Evolutionary conservation across 2,329 filamentous ascomycete genomes (phyloP).

Genomic region (Fusarium mundagurra): DNA sequence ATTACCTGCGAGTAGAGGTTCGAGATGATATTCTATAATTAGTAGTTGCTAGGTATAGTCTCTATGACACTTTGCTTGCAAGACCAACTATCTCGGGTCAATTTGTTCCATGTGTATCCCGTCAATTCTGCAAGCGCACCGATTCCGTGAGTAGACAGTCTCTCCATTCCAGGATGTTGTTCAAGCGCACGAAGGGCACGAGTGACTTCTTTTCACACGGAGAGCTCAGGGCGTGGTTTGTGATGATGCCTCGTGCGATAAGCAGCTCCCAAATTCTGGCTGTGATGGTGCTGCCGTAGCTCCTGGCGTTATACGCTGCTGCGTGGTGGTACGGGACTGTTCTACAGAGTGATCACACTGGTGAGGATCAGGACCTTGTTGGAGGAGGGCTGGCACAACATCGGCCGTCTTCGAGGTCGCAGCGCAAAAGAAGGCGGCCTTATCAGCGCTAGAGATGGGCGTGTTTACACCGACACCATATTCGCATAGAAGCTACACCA

Average conservation of each 20-base stretch:
- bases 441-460: fast-evolving
- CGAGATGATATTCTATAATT: fast-evolving
- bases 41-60: neutral
- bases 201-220: fast-evolving
- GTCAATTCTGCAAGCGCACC: fast-evolving
- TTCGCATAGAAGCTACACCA: no score
- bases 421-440: fast-evolving
- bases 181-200: fast-evolving
- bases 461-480: fast-evolving
- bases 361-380: fast-evolving
- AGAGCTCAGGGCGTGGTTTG: neutral
- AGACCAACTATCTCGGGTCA: neutral
- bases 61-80: neutral
- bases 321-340: neutral
- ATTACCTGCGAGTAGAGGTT: fast-evolving
- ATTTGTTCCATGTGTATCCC: fast-evolving
- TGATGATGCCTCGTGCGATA: neutral
- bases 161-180: neutral
- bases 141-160: fast-evolving
- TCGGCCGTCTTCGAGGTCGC: fast-evolving
- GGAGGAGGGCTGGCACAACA: fast-evolving
- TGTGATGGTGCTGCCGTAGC: fast-evolving
- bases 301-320: fast-evolving
- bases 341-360: fast-evolving
- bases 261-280: fast-evolving